A percentile compares a stretch with the other conserved stretches of the same genome.
Conservation (phyloP, 75 land plant species). For the Cupressus sempervirens region DNA sequence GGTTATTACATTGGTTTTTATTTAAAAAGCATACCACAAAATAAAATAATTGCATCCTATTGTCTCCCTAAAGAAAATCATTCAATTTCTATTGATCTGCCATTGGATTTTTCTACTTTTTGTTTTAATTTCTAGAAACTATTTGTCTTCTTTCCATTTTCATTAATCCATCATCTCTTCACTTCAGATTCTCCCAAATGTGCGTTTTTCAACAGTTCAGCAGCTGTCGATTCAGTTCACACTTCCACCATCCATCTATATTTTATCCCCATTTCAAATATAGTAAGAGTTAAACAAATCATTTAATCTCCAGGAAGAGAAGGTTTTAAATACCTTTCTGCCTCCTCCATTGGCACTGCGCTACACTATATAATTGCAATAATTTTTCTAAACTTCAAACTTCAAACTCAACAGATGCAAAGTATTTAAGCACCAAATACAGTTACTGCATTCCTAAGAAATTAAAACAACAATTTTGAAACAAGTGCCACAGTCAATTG, state of each 20-base stretch:
- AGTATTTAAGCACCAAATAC: neutral
- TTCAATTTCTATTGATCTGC: neutral
- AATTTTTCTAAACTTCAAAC: neutral
- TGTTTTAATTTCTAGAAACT: neutral
- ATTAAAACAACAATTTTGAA: neutral
- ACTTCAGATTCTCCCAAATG: neutral
- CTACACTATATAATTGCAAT: neutral
- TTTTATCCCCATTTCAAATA: neutral
- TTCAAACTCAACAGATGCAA: conserved; percentile 6
- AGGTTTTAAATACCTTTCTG: neutral
- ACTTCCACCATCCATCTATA: neutral
- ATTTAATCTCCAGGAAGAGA: neutral
- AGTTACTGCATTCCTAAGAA: neutral
- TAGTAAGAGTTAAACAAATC: neutral
- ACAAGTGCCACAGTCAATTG: neutral
- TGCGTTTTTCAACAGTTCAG: neutral
- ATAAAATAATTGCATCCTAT: neutral
- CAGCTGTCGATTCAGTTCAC: neutral
- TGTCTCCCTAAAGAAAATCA: neutral
- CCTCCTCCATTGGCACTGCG: neutral
- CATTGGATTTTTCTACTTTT: neutral
- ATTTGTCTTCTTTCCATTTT: neutral
- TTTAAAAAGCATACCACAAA: neutral
- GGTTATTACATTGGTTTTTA: no score
- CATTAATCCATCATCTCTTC: neutral